phyloP scores from a whole-genome alignment of 2,329 filamentous ascomycete species.

The Penicillium sp. region DNA sequence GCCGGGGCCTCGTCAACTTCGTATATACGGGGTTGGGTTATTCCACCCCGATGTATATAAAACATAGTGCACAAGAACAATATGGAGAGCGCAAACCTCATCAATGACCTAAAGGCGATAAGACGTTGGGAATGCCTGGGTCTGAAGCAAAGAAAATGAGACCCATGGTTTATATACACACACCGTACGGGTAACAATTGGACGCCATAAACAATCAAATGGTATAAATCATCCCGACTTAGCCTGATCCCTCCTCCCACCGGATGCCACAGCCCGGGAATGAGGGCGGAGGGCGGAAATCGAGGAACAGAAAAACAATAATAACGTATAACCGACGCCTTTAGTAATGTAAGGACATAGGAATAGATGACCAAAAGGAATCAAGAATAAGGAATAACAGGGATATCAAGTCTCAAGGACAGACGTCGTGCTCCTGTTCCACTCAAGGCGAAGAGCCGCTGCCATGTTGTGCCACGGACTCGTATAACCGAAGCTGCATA shows the following conservation, averaged over 20 bases:
- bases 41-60: slow-evolving; percentile 2
- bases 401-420: background rate
- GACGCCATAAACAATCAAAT: slow-evolving; percentile 12
- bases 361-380: slow-evolving; percentile 20
- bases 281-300: background rate
- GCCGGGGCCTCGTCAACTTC: background rate
- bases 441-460: slow-evolving; percentile 1
- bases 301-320: background rate
- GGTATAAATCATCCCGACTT: slow-evolving; percentile 12
- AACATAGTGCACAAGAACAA: background rate
- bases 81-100: too few species aligned
- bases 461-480: slow-evolving; percentile 10
- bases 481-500: slow-evolving; percentile 1
- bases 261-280: background rate
- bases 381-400: slow-evolving; percentile 13
- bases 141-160: background rate
- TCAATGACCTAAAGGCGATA: background rate
- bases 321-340: slow-evolving; percentile 28
- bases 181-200: slow-evolving; percentile 6
- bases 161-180: slow-evolving; percentile 4
- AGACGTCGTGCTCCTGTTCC: background rate
- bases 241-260: slow-evolving; percentile 7
- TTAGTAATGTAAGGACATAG: slow-evolving; percentile 18
- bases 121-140: background rate
- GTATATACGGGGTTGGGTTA: background rate